Evolutionary conservation across 805 yeast genomes (phyloP).

Genomic region (Schwanniomyces vanrijiae): DNA sequence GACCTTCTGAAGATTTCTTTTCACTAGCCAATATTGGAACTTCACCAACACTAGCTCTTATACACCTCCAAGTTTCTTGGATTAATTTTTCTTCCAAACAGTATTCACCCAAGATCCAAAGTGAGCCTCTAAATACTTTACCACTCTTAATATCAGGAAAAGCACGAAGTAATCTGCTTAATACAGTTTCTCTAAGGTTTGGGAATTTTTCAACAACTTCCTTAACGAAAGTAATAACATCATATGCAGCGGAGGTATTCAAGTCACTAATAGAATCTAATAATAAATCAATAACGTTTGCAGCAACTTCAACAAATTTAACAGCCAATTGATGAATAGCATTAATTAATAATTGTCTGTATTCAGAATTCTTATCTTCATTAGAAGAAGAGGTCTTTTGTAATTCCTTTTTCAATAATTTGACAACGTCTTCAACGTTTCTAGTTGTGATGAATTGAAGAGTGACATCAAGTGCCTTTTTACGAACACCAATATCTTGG

Average conservation of each 20-base stretch:
- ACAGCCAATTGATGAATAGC: constrained; percentile 90
- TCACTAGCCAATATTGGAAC: constrained; percentile 85
- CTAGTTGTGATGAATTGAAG: constrained; percentile 77
- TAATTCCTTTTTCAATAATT: constrained; percentile 87
- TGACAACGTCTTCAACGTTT: constrained; percentile 92
- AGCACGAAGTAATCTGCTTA: constrained; percentile 60
- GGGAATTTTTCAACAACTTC: constrained; percentile 94
- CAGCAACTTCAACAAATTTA: constrained; percentile 86
- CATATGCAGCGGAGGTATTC: constrained; percentile 81
- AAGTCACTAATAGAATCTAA: constrained; percentile 85
- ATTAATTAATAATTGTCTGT: constrained; percentile 83
- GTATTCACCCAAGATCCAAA: constrained; percentile 97
- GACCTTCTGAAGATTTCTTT: constrained; percentile 17
- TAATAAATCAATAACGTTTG: constrained; percentile 82
- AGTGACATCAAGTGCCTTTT: constrained; percentile 83
- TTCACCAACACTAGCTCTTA: constrained; percentile 83
- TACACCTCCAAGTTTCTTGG: constrained; percentile 81
- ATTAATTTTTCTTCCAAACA: constrained; percentile 68
- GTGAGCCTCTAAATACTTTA: constrained; percentile 87
- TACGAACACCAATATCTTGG: constrained; percentile 88
- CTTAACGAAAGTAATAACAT: constrained; percentile 86
- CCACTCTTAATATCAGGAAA: constrained; percentile 76
- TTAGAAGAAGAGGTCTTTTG: constrained; percentile 66
- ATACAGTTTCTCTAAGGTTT: constrained; percentile 62
- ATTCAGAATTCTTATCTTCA: constrained; percentile 81